Evolutionary conservation across 164 flowering plant genomes (phyloP), one percentile per base, ranked within the genome.

Genomic region (Vitis rupestris): DNA sequence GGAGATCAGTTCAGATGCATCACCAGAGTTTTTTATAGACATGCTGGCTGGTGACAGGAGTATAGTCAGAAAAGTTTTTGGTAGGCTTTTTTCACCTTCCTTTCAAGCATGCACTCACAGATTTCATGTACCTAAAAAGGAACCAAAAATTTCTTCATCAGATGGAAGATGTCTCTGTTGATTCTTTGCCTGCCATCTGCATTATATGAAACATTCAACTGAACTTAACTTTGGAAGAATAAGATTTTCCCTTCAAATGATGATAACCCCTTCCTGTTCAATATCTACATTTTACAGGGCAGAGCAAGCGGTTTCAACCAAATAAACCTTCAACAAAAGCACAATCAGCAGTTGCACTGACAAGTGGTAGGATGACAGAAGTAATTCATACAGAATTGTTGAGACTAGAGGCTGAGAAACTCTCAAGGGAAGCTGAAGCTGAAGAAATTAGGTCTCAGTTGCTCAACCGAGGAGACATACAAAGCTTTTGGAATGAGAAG

Each of bases 311-410:
- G 55, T 76, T 93, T 77, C 96, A 95, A 77, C 98, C 98, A 69
- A 75, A 69, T 64, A 88, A 82, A 69, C 98, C 98, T 73, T 82
- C 85, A 68, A 91, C 99, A 52, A 88, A 81, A 73, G 94, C 92
- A 30, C 99, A 95, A 77, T 97, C 94, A 66, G 97, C 93, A 16
- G 97, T 90, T 49, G 90, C 97, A 55, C 79, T 92, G 66, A 79
- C 91, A 58, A 80, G 92, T 74, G 98, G 98, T 66, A 81, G 91
- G 79, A 86, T 87, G 87, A 27, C 73, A 30, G 80, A 82, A 74
- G 89, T 84, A 68, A 86, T 93, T 69, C 61, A 23, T 48, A 65
- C 50, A 48, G 97, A 92, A 72, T 29, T 91, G 30, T 79, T 74
- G 48, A 86, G 93, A 72, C 75, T 90, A n/a, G 89, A 86, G 78